Evolutionary conservation across 169 alveolate genomes (phyloP).

Genomic region (Eimeria acervulina): DNA sequence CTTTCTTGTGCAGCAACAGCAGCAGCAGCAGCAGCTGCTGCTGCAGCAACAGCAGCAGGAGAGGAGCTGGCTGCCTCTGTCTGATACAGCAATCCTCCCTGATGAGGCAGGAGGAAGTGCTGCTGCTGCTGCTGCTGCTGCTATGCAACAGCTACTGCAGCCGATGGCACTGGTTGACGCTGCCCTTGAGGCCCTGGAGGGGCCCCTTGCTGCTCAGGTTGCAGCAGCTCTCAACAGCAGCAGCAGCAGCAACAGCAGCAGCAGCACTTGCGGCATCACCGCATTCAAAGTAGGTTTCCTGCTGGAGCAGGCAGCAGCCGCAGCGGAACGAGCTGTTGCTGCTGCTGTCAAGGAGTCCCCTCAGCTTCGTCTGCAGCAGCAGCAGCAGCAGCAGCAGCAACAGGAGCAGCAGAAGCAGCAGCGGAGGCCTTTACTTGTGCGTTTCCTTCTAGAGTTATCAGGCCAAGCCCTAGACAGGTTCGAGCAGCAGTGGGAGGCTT

Average conservation of each 20-base stretch:
- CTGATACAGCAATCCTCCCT: slow-evolving; percentile 29
- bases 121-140: not conserved
- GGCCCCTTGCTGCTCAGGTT: slow-evolving; percentile 41
- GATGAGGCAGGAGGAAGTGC: slow-evolving; percentile 17
- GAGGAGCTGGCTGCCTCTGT: slow-evolving; percentile 35
- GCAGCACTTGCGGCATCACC: slow-evolving; percentile 28
- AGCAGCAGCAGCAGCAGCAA: slow-evolving; percentile 20
- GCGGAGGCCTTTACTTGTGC: slow-evolving; percentile 10
- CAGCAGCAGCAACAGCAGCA: slow-evolving; percentile 34
- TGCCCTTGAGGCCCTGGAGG: slow-evolving; percentile 25
- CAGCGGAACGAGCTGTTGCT: not conserved
- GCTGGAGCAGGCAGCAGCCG: slow-evolving; percentile 22
- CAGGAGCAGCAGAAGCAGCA: slow-evolving; percentile 29
- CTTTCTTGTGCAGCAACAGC: slow-evolving; percentile 26
- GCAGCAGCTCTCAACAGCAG: not conserved
- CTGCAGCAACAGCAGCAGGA: slow-evolving; percentile 8
- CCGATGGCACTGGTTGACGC: slow-evolving; percentile 1
- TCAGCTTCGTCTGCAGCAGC: not conserved
- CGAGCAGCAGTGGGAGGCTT: slow-evolving; percentile 41
- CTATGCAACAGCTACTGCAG: slow-evolving; percentile 10
- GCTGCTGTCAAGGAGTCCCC: not conserved
- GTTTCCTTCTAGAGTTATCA: not conserved
- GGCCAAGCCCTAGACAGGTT: not conserved
- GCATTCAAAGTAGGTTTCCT: slow-evolving; percentile 19
- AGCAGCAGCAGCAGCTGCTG: not conserved